phyloP scores from a whole-genome alignment of 1,284 basidiomycete genomes.

The Tetrapyrgos nigripes region DNA sequence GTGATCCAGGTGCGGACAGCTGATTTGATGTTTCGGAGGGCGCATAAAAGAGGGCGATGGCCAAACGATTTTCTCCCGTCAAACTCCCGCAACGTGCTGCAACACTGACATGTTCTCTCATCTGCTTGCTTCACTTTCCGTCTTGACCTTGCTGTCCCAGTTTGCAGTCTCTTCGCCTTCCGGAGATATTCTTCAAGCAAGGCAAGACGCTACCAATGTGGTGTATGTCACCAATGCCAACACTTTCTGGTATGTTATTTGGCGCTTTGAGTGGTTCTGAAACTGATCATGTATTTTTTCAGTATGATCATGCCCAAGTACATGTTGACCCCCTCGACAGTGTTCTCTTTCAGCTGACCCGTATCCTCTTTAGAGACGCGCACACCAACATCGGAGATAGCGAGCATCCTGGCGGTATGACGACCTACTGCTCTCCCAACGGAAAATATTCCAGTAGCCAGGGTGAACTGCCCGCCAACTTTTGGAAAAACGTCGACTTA shows the following conservation, averaged over 20 bases:
- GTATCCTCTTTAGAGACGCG: constrained; percentile 37
- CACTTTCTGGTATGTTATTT: constrained; percentile 45
- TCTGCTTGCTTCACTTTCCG: background rate
- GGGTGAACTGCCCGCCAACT: constrained; percentile 47
- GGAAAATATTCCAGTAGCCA: constrained; percentile 43
- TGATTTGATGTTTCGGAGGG: no score
- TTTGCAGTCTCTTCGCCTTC: background rate
- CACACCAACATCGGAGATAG: constrained; percentile 60
- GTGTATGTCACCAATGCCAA: constrained; percentile 48
- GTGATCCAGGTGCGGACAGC: no score
- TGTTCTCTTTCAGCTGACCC: background rate
- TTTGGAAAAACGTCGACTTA: constrained; percentile 53
- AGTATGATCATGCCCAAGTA: constrained; percentile 54
- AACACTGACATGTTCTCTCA: background rate
- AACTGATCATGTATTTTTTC: background rate
- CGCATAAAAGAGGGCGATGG: no score
- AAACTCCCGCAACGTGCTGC: no score
- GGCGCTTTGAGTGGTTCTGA: background rate
- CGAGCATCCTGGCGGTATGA: constrained; percentile 55
- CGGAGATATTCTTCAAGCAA: constrained; percentile 23
- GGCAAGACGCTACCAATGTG: constrained; percentile 47
- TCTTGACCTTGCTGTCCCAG: background rate
- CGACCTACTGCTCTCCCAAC: constrained; percentile 51
- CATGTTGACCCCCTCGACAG: constrained; percentile 25
- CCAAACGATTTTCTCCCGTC: no score